phyloP scores from a whole-genome alignment of 495 filamentous ascomycete genomes.

The Penicillium ochrochloron region DNA sequence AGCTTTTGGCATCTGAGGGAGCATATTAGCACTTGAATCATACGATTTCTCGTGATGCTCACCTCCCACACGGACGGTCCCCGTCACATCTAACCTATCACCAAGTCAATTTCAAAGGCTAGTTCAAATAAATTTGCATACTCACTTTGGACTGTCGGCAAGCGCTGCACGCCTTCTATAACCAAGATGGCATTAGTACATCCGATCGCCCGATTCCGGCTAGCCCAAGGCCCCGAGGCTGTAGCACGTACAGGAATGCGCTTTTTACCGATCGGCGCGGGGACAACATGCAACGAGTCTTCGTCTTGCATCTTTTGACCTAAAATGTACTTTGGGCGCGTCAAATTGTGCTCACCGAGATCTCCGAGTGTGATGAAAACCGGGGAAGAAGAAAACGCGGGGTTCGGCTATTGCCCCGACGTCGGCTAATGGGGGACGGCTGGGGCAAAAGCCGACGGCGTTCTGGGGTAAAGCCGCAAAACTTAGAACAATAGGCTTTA shows the following conservation, averaged over 20 bases:
- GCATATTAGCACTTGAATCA: neutral
- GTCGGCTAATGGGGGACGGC: constrained; percentile 10
- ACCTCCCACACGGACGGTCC: constrained; percentile 45
- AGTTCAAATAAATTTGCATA: neutral
- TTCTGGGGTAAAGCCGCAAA: neutral
- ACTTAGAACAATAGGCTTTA: neutral
- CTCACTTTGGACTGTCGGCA: constrained; percentile 46
- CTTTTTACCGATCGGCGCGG: constrained; percentile 40
- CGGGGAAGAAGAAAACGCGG: constrained; percentile 30
- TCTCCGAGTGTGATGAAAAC: constrained; percentile 1
- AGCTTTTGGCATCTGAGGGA: constrained; percentile 37
- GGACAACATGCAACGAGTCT: constrained; percentile 32
- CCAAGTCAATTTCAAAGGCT: constrained; percentile 1
- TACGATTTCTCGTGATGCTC: neutral
- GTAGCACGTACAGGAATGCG: constrained; percentile 41
- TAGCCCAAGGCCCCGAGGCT: neutral
- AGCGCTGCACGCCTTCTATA: constrained; percentile 45
- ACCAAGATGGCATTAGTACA: neutral
- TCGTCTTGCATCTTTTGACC: constrained; percentile 31
- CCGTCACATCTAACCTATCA: constrained; percentile 46
- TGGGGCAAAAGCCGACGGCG: constrained; percentile 1
- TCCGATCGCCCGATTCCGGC: neutral
- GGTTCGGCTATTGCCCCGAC: constrained; percentile 35
- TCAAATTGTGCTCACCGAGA: neutral
- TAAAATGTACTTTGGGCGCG: neutral